A percentile compares a stretch with the other conserved stretches of the same genome.
Conservation (phyloP, 495 filamentous ascomycete genomes). For the Patellaria atrata region DNA sequence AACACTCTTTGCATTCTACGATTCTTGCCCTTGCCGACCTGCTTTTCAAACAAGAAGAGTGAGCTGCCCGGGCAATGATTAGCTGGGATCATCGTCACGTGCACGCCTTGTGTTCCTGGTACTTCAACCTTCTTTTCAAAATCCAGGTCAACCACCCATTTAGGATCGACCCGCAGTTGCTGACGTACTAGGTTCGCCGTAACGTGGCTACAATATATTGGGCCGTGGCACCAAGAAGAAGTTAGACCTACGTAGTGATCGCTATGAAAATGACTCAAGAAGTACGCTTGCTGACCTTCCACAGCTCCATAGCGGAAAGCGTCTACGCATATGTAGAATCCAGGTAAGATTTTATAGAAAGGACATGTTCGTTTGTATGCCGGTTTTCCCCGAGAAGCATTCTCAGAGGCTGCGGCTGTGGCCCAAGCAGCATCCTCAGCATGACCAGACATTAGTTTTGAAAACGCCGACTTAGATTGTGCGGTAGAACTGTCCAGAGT, state of each 20-base stretch:
- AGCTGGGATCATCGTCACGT: conserved; percentile 86
- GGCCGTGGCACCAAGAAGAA: conserved; percentile 78
- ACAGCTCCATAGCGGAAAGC: conserved; percentile 93
- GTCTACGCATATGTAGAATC: conserved; percentile 84
- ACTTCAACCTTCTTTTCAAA: conserved; percentile 75
- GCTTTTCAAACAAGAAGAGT: conserved; percentile 82
- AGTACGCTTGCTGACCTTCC: conserved; percentile 85
- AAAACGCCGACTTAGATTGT: conserved; percentile 54
- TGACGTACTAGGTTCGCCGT: conserved; percentile 80
- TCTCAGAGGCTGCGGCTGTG: conserved; percentile 64
- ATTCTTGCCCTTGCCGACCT: conserved; percentile 41
- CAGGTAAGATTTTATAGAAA: conserved; percentile 95
- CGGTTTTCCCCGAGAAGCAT: conserved; percentile 69
- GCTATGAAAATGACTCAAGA: conserved; percentile 94
- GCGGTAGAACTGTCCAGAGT: conserved; percentile 29
- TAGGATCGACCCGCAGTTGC: conserved; percentile 71
- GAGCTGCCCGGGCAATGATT: conserved; percentile 97
- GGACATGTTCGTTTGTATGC: conserved; percentile 83
- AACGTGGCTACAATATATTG: conserved; percentile 88
- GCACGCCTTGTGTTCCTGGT: conserved; percentile 61
- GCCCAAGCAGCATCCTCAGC: conserved; percentile 87
- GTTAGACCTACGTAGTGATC: conserved; percentile 93
- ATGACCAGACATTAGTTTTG: conserved; percentile 80
- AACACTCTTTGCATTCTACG: conserved; percentile 58
- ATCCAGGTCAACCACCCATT: conserved; percentile 71